These are phyloP conservation scores for Entophlyctis luteolus DNA, from an alignment of 192 early-diverging fungal species.

Conservation along the genomic window DNA sequence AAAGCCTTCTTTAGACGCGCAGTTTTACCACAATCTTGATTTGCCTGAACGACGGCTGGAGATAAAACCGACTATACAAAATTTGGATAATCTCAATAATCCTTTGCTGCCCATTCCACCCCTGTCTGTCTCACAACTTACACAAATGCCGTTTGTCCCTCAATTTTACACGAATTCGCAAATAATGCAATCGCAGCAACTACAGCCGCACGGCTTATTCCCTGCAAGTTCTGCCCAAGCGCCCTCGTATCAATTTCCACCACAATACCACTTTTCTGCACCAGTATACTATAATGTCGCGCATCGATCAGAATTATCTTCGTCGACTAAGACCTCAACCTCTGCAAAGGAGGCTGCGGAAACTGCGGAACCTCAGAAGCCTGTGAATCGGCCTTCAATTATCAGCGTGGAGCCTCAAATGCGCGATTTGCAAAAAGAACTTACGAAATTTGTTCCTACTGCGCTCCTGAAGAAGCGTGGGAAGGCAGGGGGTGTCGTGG, in stretches of 20 bases:
- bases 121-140: neutral
- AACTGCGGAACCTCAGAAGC: neutral
- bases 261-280: too few species aligned
- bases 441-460: slow-evolving; percentile 67
- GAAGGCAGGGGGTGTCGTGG: neutral
- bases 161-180: too few species aligned
- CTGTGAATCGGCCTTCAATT: slow-evolving; percentile 36
- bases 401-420: slow-evolving; percentile 74
- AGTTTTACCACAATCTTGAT: slow-evolving; percentile 43
- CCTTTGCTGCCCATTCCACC: slow-evolving; percentile 15
- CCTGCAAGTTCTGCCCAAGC: too few species aligned
- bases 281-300: too few species aligned
- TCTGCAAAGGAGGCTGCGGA: neutral
- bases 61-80: too few species aligned
- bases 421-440: slow-evolving; percentile 77
- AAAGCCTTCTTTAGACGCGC: slow-evolving; percentile 28
- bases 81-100: too few species aligned
- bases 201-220: too few species aligned
- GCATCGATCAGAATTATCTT: too few species aligned
- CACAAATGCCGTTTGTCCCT: neutral
- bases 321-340: too few species aligned
- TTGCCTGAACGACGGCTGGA: slow-evolving; percentile 37
- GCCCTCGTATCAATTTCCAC: too few species aligned
- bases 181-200: too few species aligned
- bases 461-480: slow-evolving; percentile 52